phyloP scores from a whole-genome alignment of 495 filamentous ascomycete genomes.

The Xylaria palmicola region DNA sequence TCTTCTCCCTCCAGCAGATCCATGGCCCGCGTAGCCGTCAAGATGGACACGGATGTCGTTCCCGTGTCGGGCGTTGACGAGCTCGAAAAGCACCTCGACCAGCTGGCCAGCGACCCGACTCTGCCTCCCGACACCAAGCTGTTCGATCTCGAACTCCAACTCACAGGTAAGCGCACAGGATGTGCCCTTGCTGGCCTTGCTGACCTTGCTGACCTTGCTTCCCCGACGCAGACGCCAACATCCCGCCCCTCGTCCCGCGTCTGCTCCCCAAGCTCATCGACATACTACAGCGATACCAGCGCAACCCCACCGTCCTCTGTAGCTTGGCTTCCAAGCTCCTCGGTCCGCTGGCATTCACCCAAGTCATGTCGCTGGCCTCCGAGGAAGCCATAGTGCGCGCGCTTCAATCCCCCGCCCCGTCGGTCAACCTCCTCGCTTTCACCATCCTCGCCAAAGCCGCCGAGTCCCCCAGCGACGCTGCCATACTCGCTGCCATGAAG shows the following conservation, averaged over 20 bases:
- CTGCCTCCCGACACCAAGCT: constrained; percentile 43
- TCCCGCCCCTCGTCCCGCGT: constrained; percentile 43
- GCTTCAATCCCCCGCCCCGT: constrained; percentile 58
- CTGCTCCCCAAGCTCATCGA: constrained; percentile 50
- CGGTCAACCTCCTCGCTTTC: constrained; percentile 70
- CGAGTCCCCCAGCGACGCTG: constrained; percentile 57
- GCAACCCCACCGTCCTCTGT: constrained; percentile 51
- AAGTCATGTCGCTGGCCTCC: constrained; percentile 52
- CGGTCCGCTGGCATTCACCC: constrained; percentile 48
- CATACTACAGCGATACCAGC: constrained; percentile 47
- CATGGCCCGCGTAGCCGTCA: constrained; percentile 21
- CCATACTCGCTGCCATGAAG: constrained; percentile 65
- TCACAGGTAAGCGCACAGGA: constrained; percentile 43
- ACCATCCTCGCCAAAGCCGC: constrained; percentile 72
- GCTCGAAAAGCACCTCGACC: constrained; percentile 48
- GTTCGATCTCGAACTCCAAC: constrained; percentile 55
- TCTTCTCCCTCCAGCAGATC: not conserved
- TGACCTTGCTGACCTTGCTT: not conserved
- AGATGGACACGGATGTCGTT: constrained; percentile 33
- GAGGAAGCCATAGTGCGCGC: constrained; percentile 53
- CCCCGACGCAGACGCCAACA: constrained; percentile 39
- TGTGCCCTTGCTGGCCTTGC: not conserved
- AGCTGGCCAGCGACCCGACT: constrained; percentile 40
- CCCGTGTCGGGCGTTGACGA: constrained; percentile 48
- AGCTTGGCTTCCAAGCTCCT: constrained; percentile 55